Conservation (phyloP, 305 asterid species). For the Fraxinus baroniana region DNA sequence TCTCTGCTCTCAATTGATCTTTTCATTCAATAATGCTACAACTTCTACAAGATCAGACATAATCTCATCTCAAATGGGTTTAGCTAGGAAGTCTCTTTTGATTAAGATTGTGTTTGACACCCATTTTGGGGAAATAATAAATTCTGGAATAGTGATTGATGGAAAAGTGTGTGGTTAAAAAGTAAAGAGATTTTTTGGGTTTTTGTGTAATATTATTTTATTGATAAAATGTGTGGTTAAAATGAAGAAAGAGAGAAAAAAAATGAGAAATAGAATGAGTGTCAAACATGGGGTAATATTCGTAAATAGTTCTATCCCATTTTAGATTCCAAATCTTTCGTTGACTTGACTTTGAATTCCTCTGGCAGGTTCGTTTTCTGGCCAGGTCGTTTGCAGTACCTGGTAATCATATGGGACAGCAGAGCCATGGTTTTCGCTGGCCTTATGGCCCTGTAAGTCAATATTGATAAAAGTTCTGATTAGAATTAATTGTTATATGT, state of each 20-base stretch:
- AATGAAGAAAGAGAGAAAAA: no score
- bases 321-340: slow-evolving; percentile 17
- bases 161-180: no score
- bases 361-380: slow-evolving; percentile 85
- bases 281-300: not conserved
- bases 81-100: not conserved
- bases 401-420: slow-evolving; percentile 99
- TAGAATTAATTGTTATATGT: not conserved
- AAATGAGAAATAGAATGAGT: no score
- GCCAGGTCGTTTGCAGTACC: slow-evolving; percentile 93
- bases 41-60: not conserved
- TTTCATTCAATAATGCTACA: not conserved
- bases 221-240: no score
- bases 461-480: slow-evolving; percentile 1
- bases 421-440: slow-evolving; percentile 98
- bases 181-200: no score
- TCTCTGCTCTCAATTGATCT: not conserved
- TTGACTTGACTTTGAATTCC: slow-evolving; percentile 13
- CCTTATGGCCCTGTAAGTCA: slow-evolving; percentile 93
- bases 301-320: not conserved
- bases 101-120: not conserved
- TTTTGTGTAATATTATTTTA: no score
- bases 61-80: not conserved
- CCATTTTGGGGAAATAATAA: no score
- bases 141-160: no score